Conservation (phyloP, 805 yeast species). For the Candida glaebosa region DNA sequence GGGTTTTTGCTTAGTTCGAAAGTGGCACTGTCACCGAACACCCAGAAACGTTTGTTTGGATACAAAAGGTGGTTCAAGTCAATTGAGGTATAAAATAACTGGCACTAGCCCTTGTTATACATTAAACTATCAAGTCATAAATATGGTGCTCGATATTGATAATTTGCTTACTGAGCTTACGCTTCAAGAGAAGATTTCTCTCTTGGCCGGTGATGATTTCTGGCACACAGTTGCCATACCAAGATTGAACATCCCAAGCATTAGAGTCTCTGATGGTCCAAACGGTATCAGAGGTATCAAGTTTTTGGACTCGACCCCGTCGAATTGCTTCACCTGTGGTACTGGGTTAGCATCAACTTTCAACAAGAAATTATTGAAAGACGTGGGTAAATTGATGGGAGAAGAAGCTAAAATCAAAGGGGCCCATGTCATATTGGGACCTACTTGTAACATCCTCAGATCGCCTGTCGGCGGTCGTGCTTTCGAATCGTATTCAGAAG, state of each 20-base stretch:
- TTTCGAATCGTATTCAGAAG: slow-evolving; percentile 61
- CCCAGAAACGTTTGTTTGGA: too few species aligned
- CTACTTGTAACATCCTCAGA: slow-evolving; percentile 49
- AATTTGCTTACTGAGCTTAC: slow-evolving; percentile 26
- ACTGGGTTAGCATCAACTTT: slow-evolving; percentile 58
- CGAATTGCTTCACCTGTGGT: slow-evolving; percentile 61
- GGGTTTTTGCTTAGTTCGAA: too few species aligned
- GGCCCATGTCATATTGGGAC: slow-evolving; percentile 39
- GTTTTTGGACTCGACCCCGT: slow-evolving; percentile 48
- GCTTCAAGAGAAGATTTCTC: slow-evolving; percentile 31
- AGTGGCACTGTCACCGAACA: too few species aligned
- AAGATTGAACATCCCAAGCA: slow-evolving; percentile 42
- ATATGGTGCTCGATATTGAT: slow-evolving; percentile 24
- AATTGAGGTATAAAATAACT: too few species aligned
- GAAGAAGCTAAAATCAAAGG: slow-evolving; percentile 52
- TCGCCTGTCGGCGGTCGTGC: slow-evolving; percentile 62
- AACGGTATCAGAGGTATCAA: slow-evolving; percentile 61
- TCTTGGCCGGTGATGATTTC: slow-evolving; percentile 40
- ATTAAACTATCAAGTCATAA: too few species aligned
- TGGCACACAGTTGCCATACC: slow-evolving; percentile 49
- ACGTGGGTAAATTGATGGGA: slow-evolving; percentile 53
- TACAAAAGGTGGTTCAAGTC: too few species aligned
- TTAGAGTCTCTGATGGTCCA: slow-evolving; percentile 57
- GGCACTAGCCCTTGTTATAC: too few species aligned
- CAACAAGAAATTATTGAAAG: slow-evolving; percentile 45